Evolutionary conservation across 2,329 filamentous ascomycete species (phyloP).

Genomic region (Aspergillus sp.): DNA sequence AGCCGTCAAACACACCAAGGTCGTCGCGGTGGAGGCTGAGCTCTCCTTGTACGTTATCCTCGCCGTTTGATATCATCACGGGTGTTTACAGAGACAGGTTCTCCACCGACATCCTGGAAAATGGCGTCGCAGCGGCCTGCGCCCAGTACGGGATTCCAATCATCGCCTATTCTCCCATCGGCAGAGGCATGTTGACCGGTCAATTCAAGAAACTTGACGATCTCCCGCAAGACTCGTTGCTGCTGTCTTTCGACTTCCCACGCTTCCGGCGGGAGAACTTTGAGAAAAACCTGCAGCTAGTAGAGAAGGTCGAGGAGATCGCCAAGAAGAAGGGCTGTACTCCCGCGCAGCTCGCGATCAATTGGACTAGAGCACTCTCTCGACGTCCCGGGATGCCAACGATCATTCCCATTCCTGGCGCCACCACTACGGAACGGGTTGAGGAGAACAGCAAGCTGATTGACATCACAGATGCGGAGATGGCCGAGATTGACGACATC

Average conservation of each 20-base stretch:
- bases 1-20: slow-evolving; percentile 5
- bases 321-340: slow-evolving; percentile 61
- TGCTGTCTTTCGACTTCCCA: slow-evolving; percentile 38
- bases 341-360: slow-evolving; percentile 63
- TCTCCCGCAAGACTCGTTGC: slow-evolving; percentile 51
- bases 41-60: background rate
- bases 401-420: slow-evolving; percentile 31
- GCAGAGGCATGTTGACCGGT: slow-evolving; percentile 57
- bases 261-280: slow-evolving; percentile 64
- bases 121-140: slow-evolving; percentile 52
- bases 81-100: background rate
- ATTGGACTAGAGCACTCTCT: slow-evolving; percentile 57
- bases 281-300: slow-evolving; percentile 62
- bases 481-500: slow-evolving; percentile 22
- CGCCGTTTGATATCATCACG: background rate
- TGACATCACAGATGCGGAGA: slow-evolving; percentile 25
- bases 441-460: slow-evolving; percentile 29
- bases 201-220: slow-evolving; percentile 53
- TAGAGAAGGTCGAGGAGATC: slow-evolving; percentile 55
- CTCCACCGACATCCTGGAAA: slow-evolving; percentile 9
- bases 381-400: slow-evolving; percentile 52
- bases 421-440: slow-evolving; percentile 22
- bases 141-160: slow-evolving; percentile 65
- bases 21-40: slow-evolving; percentile 6
- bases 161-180: slow-evolving; percentile 70